Evolutionary conservation across 2,329 filamentous ascomycete genomes (phyloP).

Genomic region (Penicillium oxalicum): DNA sequence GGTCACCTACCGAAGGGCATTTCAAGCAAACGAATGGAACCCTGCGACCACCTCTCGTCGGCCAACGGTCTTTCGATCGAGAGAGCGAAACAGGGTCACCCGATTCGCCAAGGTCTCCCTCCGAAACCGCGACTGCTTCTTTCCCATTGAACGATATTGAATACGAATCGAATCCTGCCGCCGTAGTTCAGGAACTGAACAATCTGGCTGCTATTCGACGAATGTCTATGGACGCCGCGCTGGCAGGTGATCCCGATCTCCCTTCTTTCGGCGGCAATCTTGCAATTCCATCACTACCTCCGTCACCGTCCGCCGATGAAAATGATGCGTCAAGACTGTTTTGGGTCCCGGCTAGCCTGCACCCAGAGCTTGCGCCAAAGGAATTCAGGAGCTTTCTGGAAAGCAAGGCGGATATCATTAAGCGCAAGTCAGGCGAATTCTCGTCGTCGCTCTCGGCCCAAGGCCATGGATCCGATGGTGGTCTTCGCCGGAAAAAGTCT

Average conservation of each 20-base stretch:
- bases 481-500: conserved; percentile 80
- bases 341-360: conserved; percentile 91
- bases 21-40: conserved; percentile 29
- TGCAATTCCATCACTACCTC: conserved; percentile 38
- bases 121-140: conserved; percentile 54
- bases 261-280: conserved; percentile 38
- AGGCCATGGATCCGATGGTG: conserved; percentile 49
- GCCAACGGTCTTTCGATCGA: conserved; percentile 34
- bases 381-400: conserved; percentile 97
- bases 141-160: conserved; percentile 76
- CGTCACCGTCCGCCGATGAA: conserved; percentile 56
- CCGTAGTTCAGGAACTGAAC: conserved; percentile 85
- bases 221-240: conserved; percentile 88
- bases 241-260: conserved; percentile 53
- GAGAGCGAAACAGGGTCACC: conserved; percentile 47
- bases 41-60: conserved; percentile 20
- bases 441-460: conserved; percentile 48
- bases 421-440: conserved; percentile 71
- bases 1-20: conserved; percentile 25
- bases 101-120: conserved; percentile 49
- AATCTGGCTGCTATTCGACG: conserved; percentile 84
- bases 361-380: conserved; percentile 88
- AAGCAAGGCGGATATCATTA: conserved; percentile 83
- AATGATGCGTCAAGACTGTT: conserved; percentile 82
- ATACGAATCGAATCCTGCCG: conserved; percentile 82